Conservation (phyloP, 345 rosid genomes). For the Rhodamnia argentea region DNA sequence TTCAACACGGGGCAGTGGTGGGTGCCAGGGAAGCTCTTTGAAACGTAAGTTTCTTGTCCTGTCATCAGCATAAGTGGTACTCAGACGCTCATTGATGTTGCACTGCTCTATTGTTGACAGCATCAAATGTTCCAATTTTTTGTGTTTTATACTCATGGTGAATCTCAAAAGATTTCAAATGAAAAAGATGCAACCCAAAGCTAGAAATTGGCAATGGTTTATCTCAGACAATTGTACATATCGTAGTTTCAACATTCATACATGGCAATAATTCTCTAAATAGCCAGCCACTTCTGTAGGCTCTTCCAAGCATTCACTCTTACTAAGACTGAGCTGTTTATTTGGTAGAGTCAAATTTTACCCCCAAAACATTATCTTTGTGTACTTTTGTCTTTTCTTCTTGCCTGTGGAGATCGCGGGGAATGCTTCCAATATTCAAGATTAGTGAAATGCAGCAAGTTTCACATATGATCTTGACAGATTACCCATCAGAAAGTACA, state of each 20-base stretch:
- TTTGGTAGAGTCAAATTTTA: not conserved
- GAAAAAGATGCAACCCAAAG: too few species aligned
- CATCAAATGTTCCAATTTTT: not conserved
- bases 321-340: not conserved
- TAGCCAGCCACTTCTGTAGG: not conserved
- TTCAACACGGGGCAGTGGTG: conserved; percentile 97
- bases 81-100: not conserved
- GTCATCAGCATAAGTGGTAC: not conserved
- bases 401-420: not conserved
- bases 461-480: not conserved
- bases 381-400: not conserved
- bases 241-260: not conserved
- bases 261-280: not conserved
- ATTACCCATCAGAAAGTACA: not conserved
- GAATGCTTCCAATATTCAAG: not conserved
- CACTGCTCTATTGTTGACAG: not conserved
- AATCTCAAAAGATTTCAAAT: too few species aligned
- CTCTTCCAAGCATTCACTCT: not conserved
- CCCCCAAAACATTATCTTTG: not conserved
- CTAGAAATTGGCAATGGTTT: not conserved
- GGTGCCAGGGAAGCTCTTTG: conserved; percentile 94
- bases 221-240: not conserved
- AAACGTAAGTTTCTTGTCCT: conserved; percentile 43
- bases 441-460: not conserved
- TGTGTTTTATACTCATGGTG: not conserved